Base-by-base conservation (phyloP, 1,284 basidiomycete genomes). In the Microbotryum lychnidis-dioicae region DNA sequence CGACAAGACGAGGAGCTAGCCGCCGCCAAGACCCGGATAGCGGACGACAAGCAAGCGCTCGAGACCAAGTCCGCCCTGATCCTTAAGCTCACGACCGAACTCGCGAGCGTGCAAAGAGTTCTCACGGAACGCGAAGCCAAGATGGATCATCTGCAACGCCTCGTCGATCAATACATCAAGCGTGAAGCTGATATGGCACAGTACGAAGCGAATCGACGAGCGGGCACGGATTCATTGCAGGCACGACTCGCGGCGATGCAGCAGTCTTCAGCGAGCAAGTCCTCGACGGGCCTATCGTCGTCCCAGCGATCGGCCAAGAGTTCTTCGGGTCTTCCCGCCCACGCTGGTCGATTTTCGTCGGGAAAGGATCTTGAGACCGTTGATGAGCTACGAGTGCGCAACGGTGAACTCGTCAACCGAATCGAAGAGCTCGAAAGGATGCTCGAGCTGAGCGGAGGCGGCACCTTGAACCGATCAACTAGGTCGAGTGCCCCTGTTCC, bases 301-400 rank as follows among this genome's bases (percentile, higher is more conserved):
- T 27, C 53, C 21, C 21, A 21, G 37, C 16, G 33, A 44, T 27
- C 31, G 47, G 33, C 33, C n/a, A 50, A 47, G 7, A 48, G 14
- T 8, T 20, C 49, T 18, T 31, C 57, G 18, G 12, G 42, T 29
- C 7, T 45, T 21, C 9, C 27, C n/a, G 37, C 25, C n/a, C 44
- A 20, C 44, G 21, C n/a, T 18, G 37, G 37, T 2, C 46, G 42
- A 20, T 23, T 37, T 6, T 29, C 51, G 12, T 29, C 27, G 1
- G 33, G 53, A 0, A 16, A 48, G 10, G 51, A 57, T 8, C 8
- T 42, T 20, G 58, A 60, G 47, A 25, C 18, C 6, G 21, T 57
- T 23, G 37, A 47, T 25, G 58, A 62, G 49, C 54, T 65, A 3
- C 60, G 63, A 47, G 49, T 54, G 3, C 52, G 57, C 20, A 65